Evolutionary conservation across 768 basidiomycete genomes (phyloP), one percentile per base, ranked within the genome.

Genomic region (Macrolepiota albuminosa): DNA sequence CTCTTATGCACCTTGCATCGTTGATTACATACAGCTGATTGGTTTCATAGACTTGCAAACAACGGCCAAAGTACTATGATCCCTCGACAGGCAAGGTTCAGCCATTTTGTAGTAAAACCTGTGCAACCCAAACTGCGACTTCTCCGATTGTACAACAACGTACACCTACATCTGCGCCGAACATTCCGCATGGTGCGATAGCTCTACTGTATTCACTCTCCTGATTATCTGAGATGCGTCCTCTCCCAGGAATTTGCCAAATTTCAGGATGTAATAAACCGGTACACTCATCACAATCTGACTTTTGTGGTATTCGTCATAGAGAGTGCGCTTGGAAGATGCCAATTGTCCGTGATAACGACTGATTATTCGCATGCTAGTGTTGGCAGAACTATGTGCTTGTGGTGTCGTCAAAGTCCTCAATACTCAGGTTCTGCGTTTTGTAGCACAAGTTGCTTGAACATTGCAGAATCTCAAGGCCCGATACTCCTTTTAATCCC

Each of bases 41-140:
- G 21, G 1, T 4, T 16, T 47, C 5, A 1, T 63, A 87, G 86
- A 79, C 80, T 61, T 87, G 86, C 69, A 81, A 81, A 60, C 76
- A 76, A 60, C 79, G 82, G 43, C 85, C 85, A 39, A 87, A 85
- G 64, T 80, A 81, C 61, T 75, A 73, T 24, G 85, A 88, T 31
- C 53, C 26, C 64, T 82, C 83, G 24, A 78, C 76, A 8, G 79
- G 78, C 24, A 26, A 42, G 42, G 48, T 58, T 46, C 36, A 81
- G 76, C 2, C 83, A n/a, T 88, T 78, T 67, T 88, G 86, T 64
- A 74, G 84, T 65, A 87, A 84, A 65, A 78, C 82, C 8, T 87
- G 86, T 65, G 84, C 85, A 14, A 45, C 40, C 21, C 36, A 54
- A 31, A 1, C 36, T 24, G 50, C 21, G 6, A 6, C n/a, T 34